phyloP scores from a whole-genome alignment of 805 yeast genomes.

The Soucietia sequanensis region DNA sequence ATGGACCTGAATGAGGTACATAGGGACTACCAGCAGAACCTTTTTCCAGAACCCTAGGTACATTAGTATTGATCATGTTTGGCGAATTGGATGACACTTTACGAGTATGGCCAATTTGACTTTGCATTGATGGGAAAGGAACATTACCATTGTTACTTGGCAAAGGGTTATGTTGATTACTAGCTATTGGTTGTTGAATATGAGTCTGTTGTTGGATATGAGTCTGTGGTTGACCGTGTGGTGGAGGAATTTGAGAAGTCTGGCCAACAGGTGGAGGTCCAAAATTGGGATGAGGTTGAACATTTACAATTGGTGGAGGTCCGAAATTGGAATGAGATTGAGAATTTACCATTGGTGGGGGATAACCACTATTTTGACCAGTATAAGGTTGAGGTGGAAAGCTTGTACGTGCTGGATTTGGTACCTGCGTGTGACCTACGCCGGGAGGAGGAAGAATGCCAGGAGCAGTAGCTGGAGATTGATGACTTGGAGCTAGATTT shows the following conservation, averaged over 20 bases:
- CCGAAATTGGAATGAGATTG: conserved; percentile 8
- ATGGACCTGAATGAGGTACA: conserved; percentile 26
- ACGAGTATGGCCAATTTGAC: conserved; percentile 1
- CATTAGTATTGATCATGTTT: conserved; percentile 20
- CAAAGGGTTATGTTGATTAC: too few species aligned
- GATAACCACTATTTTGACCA: too few species aligned
- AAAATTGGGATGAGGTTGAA: conserved; percentile 9
- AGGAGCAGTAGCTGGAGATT: conserved; percentile 5
- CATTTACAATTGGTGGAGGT: conserved; percentile 7
- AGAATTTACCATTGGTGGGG: conserved; percentile 8
- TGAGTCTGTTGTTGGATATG: too few species aligned
- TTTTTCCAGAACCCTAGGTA: conserved; percentile 17
- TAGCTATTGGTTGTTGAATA: too few species aligned
- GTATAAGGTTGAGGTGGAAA: too few species aligned
- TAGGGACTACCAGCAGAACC: conserved; percentile 26
- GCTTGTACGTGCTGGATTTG: too few species aligned
- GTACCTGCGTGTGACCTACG: too few species aligned
- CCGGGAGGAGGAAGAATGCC: conserved; percentile 4
- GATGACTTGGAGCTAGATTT: conserved; percentile 9
- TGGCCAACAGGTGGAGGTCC: background rate
- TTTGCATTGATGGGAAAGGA: conserved; percentile 9
- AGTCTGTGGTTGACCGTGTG: too few species aligned
- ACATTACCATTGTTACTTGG: too few species aligned
- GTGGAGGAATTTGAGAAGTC: background rate
- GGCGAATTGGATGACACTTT: conserved; percentile 12